Conservation (phyloP, 495 filamentous ascomycete genomes). For the Elaphomyces granulatus region DNA sequence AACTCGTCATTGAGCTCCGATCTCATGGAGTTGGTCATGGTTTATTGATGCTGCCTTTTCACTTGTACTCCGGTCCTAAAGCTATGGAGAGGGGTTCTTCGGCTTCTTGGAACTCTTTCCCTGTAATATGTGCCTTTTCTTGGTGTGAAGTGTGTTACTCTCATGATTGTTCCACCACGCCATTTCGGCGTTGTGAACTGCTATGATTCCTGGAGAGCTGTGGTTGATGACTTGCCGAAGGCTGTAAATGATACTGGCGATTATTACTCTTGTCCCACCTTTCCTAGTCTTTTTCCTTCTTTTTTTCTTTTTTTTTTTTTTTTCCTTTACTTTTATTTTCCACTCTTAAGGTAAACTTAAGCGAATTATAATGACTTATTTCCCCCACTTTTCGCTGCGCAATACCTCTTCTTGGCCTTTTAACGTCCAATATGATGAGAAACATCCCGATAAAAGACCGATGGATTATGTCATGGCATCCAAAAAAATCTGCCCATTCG, state of each 20-base stretch:
- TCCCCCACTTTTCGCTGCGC: slow-evolving; percentile 14
- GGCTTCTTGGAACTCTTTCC: background rate
- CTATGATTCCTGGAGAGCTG: background rate
- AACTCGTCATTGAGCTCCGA: slow-evolving; percentile 15
- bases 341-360: slow-evolving; percentile 18
- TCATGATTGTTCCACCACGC: background rate
- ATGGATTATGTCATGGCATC: too few relatives aligned
- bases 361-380: slow-evolving; percentile 24
- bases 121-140: background rate
- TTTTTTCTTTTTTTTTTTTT: slow-evolving; percentile 21
- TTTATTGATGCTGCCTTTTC: too few relatives aligned
- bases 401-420: too few relatives aligned
- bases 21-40: background rate
- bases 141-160: background rate
- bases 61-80: background rate
- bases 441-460: too few relatives aligned
- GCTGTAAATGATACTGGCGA: too few relatives aligned
- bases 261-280: too few relatives aligned
- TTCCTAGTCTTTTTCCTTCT: slow-evolving; percentile 15
- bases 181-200: background rate
- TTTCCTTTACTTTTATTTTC: slow-evolving; percentile 28
- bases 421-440: too few relatives aligned
- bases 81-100: background rate
- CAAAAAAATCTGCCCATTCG: too few relatives aligned
- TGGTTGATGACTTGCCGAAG: background rate